These are phyloP conservation scores for Hirsutella minnesotensis DNA, from an alignment of 2,329 filamentous ascomycete genomes.

Conservation along the genomic window DNA sequence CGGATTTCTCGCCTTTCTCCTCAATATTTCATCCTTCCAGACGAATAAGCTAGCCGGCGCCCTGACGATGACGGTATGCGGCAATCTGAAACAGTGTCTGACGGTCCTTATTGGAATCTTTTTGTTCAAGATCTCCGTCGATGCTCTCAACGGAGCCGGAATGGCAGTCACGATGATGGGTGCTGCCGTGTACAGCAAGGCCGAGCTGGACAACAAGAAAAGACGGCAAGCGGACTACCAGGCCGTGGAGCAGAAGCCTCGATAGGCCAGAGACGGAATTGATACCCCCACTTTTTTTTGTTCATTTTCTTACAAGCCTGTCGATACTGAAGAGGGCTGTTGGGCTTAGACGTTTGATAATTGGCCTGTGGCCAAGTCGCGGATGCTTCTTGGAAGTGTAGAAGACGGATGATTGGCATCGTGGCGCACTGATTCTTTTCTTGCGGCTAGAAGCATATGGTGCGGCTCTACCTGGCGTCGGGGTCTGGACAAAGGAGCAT, in stretches of 20 bases:
- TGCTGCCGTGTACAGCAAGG: constrained; percentile 45
- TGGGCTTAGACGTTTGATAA: neutral
- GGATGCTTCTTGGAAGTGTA: neutral
- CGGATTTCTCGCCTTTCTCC: constrained; percentile 40
- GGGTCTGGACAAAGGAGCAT: neutral
- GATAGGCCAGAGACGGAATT: constrained; percentile 7
- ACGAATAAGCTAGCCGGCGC: constrained; percentile 47
- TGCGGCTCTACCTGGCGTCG: neutral
- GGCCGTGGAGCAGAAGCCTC: constrained; percentile 20
- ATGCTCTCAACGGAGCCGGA: constrained; percentile 41
- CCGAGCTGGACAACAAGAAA: constrained; percentile 38
- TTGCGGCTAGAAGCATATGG: neutral
- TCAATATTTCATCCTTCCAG: constrained; percentile 45
- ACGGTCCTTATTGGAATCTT: constrained; percentile 42
- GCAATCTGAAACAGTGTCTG: constrained; percentile 46
- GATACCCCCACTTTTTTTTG: constrained; percentile 7
- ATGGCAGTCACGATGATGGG: constrained; percentile 43
- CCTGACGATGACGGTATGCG: constrained; percentile 47
- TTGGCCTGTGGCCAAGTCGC: neutral
- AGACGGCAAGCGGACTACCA: constrained; percentile 20
- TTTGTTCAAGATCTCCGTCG: constrained; percentile 38
- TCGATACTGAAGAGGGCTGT: neutral
- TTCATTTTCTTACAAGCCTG: neutral
- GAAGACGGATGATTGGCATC: neutral
- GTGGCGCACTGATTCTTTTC: neutral